Conservation (phyloP, 1,284 basidiomycete species). For the Pholiota adiposa region DNA sequence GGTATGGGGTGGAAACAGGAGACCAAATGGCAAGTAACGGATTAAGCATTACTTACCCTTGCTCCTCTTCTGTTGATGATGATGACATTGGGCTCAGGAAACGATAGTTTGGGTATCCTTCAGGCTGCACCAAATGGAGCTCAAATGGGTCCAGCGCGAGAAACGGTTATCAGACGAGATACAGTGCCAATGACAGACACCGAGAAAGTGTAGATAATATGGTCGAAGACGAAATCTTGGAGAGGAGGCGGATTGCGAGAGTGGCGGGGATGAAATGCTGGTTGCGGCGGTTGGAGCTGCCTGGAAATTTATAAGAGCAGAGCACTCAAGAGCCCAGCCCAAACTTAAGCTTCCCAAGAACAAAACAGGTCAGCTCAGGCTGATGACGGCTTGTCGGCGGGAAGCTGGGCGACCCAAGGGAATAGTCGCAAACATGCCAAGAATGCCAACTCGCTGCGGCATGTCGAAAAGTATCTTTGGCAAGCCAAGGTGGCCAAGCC, state of each 20-base stretch:
- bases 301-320: neutral
- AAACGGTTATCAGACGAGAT: neutral
- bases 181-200: neutral
- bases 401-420: conserved; percentile 6
- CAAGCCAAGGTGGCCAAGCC: conserved; percentile 9
- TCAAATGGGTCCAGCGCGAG: conserved; percentile 1
- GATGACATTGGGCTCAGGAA: neutral
- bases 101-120: neutral
- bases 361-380: neutral
- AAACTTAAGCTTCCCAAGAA: conserved; percentile 7
- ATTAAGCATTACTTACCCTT: conserved; percentile 5
- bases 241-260: neutral
- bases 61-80: conserved; percentile 1
- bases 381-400: neutral
- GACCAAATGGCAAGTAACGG: neutral
- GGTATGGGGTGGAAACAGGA: too few species aligned
- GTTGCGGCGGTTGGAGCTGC: neutral
- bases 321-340: conserved; percentile 1
- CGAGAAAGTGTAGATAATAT: neutral
- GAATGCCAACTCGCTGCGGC: neutral
- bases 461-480: conserved; percentile 1
- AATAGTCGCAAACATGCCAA: conserved; percentile 1
- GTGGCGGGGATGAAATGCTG: neutral
- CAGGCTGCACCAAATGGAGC: neutral
- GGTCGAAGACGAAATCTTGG: neutral